phyloP scores from a whole-genome alignment of 495 filamentous ascomycete species.

The Thozetella sp. region DNA sequence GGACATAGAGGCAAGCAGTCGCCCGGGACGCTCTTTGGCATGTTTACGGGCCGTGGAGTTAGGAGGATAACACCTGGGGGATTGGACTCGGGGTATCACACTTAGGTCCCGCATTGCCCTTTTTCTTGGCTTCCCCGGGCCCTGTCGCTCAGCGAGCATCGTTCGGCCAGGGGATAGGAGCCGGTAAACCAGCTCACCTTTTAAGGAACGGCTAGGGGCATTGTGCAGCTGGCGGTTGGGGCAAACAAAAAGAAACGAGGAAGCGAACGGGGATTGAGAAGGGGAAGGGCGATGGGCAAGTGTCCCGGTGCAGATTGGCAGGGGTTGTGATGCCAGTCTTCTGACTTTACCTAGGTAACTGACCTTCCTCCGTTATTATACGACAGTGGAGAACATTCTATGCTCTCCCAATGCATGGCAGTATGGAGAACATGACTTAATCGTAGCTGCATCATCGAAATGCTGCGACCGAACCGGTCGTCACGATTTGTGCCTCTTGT shows the following conservation, averaged over 20 bases:
- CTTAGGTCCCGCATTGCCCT: background rate
- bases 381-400: background rate
- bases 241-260: background rate
- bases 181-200: background rate
- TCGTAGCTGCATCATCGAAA: background rate
- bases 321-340: background rate
- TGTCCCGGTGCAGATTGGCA: background rate
- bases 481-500: no score
- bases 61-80: background rate
- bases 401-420: background rate
- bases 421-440: background rate
- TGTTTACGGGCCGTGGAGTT: no score
- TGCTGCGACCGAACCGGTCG: no score
- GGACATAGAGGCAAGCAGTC: background rate
- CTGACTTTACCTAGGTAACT: background rate
- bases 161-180: background rate
- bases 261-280: background rate
- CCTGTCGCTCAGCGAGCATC: background rate
- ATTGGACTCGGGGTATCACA: conserved; percentile 1
- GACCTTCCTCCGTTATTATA: background rate
- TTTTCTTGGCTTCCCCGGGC: background rate
- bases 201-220: background rate
- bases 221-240: background rate
- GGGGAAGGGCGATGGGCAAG: background rate
- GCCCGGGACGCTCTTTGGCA: no score